phyloP scores from a whole-genome alignment of 345 rosid species.

The Punica granatum region DNA sequence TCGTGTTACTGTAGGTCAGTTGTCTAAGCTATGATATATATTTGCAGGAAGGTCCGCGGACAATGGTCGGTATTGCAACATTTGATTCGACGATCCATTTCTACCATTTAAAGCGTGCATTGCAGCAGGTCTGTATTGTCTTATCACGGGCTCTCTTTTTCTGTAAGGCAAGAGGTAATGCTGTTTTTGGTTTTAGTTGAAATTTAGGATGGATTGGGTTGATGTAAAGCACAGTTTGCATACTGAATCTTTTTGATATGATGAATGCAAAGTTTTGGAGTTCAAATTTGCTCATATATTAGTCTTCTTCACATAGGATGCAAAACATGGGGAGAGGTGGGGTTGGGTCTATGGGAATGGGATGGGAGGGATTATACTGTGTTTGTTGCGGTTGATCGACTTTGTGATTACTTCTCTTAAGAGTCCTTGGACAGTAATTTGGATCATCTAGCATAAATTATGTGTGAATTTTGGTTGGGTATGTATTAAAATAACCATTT shows the following conservation, averaged over 20 bases:
- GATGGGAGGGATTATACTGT: too few species aligned
- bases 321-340: too few species aligned
- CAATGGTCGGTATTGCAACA: constrained; percentile 96
- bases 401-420: too few species aligned
- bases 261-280: too few species aligned
- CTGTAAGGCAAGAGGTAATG: not conserved
- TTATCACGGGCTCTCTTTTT: constrained; percentile 1
- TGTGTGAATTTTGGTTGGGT: too few species aligned
- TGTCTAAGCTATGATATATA: not conserved
- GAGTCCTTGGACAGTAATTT: too few species aligned
- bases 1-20: not conserved
- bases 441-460: too few species aligned
- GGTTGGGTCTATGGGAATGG: too few species aligned
- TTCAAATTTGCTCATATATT: too few species aligned
- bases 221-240: not conserved
- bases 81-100: constrained; percentile 94
- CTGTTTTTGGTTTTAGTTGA: not conserved
- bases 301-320: too few species aligned
- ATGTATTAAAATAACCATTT: too few species aligned
- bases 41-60: constrained; percentile 91
- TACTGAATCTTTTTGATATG: not conserved
- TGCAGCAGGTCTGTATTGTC: constrained; percentile 47
- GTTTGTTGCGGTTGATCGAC: too few species aligned
- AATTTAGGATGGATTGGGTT: not conserved
- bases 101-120: constrained; percentile 89